Percentiles rank a stretch among this genome's conserved stretches.
phyloP scores from a whole-genome alignment of 352 stramenopile species.

The Phytophthora idaei region DNA sequence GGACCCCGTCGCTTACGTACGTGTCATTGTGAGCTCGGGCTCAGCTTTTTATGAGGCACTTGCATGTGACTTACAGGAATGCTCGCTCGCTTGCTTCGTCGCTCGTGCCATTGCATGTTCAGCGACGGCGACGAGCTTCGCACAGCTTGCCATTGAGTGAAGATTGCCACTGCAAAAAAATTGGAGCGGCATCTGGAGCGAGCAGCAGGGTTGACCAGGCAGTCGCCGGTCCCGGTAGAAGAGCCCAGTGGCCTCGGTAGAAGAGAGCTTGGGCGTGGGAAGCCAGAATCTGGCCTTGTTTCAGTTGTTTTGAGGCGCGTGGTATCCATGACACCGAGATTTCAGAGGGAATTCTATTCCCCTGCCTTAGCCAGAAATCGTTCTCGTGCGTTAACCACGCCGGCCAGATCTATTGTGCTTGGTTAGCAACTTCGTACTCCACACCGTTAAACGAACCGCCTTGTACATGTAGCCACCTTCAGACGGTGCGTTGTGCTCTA shows the following conservation, averaged over 20 bases:
- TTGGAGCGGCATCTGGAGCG: conserved; percentile 8
- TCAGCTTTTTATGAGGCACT: conserved; percentile 6
- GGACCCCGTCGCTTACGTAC: conserved; percentile 5
- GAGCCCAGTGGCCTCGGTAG: conserved; percentile 16
- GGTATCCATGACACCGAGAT: too few relatives aligned
- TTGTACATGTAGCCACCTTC: conserved; percentile 4
- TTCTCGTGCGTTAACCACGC: neutral
- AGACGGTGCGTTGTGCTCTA: conserved; percentile 15
- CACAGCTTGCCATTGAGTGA: too few relatives aligned
- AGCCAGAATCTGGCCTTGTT: neutral
- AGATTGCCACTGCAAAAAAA: conserved; percentile 5
- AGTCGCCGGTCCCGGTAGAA: conserved; percentile 20
- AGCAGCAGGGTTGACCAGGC: conserved; percentile 18
- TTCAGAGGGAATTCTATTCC: neutral
- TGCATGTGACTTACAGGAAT: conserved; percentile 21
- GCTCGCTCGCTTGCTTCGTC: conserved; percentile 6
- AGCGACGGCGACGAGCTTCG: neutral
- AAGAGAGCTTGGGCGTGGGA: conserved; percentile 15
- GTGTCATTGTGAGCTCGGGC: conserved; percentile 15
- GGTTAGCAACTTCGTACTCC: neutral
- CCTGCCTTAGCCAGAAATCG: too few relatives aligned
- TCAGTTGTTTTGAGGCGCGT: too few relatives aligned
- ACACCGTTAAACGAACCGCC: conserved; percentile 17
- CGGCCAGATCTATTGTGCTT: neutral
- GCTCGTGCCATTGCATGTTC: conserved; percentile 14